Base-by-base conservation (phyloP, 306 rosid species). In the Heteromeles arbutifolia region DNA sequence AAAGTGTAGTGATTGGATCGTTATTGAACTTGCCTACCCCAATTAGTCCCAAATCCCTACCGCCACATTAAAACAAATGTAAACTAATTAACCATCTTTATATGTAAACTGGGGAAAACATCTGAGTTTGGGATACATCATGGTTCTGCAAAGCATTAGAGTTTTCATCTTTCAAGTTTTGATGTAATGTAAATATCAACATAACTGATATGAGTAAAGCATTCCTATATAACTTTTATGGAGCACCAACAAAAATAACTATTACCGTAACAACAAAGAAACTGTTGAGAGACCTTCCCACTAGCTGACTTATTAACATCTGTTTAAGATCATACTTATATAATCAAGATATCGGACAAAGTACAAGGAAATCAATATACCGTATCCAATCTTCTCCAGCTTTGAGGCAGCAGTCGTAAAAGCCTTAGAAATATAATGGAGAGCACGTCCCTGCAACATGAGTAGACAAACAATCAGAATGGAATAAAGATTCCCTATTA, bases 301-400 rank as follows among this genome's bases (percentile, higher is more conserved):
- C 24, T 29, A 39, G 12, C 24, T 64, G 22, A 18, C 14, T 34
- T 72, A 22, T 39, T 72, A 54, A n/a, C 53, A 22, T 22, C 34
- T 22, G 75, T 26, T 37, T 32, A 67, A 58, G 37, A 25, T 56
- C 67, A 24, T 58, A 37, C 48, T 72, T 4, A 39, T 37, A 24
- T 24, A 72, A 57, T 57, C 21, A 39, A 75, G n/a, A 54, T 22
- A 59, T 14, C 57, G 8, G 39, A 34, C 39, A 34, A 34, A 0
- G 26, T 17, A 73, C 61, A 26, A 57, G 61, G 52, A 32, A 54
- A 28, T 45, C 34, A 63, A 56, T 13, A 31, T 65, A 92, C 97
- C 92, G 39, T 87, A 86, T 85, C 97, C 97, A 61, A 92, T 92
- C 90, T 90, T 95, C 92, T 95, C 97, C 95, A 90, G 81, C 88